Base-by-base conservation (phyloP, 768 basidiomycete species). In the Auricularia heimuer region DNA sequence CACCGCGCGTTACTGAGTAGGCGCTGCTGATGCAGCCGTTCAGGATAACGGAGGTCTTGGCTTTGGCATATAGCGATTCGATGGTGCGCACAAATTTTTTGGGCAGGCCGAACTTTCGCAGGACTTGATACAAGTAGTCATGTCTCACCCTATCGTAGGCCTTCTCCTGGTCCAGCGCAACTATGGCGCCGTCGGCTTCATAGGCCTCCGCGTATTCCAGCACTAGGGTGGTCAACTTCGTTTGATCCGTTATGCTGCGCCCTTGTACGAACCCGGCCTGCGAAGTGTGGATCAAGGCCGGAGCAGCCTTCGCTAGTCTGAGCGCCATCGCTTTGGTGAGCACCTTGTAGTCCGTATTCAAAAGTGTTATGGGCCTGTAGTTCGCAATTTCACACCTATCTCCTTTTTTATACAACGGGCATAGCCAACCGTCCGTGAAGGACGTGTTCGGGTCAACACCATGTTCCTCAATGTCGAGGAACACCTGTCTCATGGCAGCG, bases 311-410 rank as follows among this genome's bases (percentile, higher is more conserved):
- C 4, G n/a, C 33, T 7, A 68, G 62, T 34, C 35, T 33, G 6
- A 7, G 7, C 10, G 63, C 54, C 10, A 64, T 36, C 8, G 45
- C 56, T 18, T 47, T 58, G 2, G 67, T 68, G 24, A 65, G 36
- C 16, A 68, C 2, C 47, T 68, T 68, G 33, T 68, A 68, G 56
- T 67, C 66, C 1, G 63, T 64, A 47, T 64, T 64, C 1, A 68
- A 63, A 1, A 68, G 56, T 21, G 67, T 67, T 4, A 68, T 67
- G 14, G 67, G 67, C 16, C 67, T 16, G 63, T 68, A 68, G 67
- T 68, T 68, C 42, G 33, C 44, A 18, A 67, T 64, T 3, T 51
- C 29, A 3, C n/a, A 11, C 24, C 51, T 39, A n/a, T 64, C 54
- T 35, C 54, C 45, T 37, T 68, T 68, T 42, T 67, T 68, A 29